These are phyloP conservation scores for Leccinum olivaceopallidum DNA, from an alignment of 768 basidiomycete species.

Conservation along the genomic window DNA sequence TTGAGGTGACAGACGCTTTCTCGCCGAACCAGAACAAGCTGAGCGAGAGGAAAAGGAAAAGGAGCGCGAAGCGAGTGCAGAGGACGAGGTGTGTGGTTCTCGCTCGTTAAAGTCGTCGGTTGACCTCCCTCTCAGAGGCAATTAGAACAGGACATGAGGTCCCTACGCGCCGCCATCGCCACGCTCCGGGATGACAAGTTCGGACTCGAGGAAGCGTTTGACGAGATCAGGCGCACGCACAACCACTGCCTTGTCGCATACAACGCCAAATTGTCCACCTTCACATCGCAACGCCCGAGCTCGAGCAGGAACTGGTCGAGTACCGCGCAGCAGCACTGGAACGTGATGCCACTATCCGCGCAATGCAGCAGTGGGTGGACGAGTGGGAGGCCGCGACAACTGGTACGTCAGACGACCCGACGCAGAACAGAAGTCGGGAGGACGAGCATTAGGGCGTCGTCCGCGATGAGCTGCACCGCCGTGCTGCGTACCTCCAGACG, in stretches of 20 bases:
- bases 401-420: slow-evolving; percentile 22
- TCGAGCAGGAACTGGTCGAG: slow-evolving; percentile 48
- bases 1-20: slow-evolving; percentile 70
- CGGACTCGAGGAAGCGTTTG: slow-evolving; percentile 60
- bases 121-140: slow-evolving; percentile 34
- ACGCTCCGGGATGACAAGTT: slow-evolving; percentile 56
- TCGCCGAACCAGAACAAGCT: slow-evolving; percentile 66
- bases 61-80: slow-evolving; percentile 48
- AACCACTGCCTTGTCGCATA: slow-evolving; percentile 51
- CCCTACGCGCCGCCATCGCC: slow-evolving; percentile 49
- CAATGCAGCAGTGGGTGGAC: slow-evolving; percentile 50
- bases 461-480: slow-evolving; percentile 66
- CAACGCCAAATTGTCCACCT: slow-evolving; percentile 49
- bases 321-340: slow-evolving; percentile 42
- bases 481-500: slow-evolving; percentile 57
- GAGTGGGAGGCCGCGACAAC: slow-evolving; percentile 38
- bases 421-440: slow-evolving; percentile 26
- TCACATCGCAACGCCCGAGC: slow-evolving; percentile 45
- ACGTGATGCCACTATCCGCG: slow-evolving; percentile 40
- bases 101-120: neutral
- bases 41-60: slow-evolving; percentile 68
- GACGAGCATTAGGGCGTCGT: slow-evolving; percentile 64
- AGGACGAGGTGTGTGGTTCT: slow-evolving; percentile 57
- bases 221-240: slow-evolving; percentile 47
- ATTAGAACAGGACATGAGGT: slow-evolving; percentile 50